phyloP scores from a whole-genome alignment of 306 rosid species.

The Vicia villosa region DNA sequence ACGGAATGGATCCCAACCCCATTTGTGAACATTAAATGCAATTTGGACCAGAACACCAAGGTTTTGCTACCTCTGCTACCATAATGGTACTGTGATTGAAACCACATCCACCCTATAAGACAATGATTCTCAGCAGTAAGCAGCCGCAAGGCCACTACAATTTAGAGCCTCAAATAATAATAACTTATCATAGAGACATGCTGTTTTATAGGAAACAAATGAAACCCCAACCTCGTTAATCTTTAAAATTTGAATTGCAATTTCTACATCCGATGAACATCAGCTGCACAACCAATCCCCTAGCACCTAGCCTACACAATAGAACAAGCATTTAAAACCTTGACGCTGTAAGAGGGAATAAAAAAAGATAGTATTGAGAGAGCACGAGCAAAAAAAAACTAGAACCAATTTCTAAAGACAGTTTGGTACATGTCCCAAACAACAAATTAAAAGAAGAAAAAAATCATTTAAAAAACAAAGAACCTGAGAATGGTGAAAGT shows the following conservation, averaged over 20 bases:
- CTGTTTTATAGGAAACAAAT: slow-evolving; percentile 35
- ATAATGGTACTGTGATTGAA: not conserved
- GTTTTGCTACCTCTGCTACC: not conserved
- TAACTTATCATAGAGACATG: slow-evolving; percentile 11
- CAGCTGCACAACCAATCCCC: slow-evolving; percentile 45
- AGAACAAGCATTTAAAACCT: slow-evolving; percentile 28
- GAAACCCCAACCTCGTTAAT: slow-evolving; percentile 39
- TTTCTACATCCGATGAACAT: slow-evolving; percentile 42
- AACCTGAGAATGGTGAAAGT: not conserved
- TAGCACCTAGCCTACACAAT: slow-evolving; percentile 43
- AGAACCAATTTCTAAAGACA: slow-evolving; percentile 5
- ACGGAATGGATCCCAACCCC: too few species aligned
- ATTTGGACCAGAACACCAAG: not conserved
- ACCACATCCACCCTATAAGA: not conserved
- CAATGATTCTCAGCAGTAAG: not conserved
- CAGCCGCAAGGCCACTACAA: not conserved
- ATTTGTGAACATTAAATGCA: too few species aligned
- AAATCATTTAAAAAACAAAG: not conserved
- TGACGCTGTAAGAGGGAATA: slow-evolving; percentile 1
- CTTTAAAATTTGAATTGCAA: slow-evolving; percentile 36
- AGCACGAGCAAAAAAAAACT: not conserved
- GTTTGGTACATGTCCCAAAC: not conserved
- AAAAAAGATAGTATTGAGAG: not conserved
- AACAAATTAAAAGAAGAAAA: not conserved
- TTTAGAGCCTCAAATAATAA: not conserved